Percentiles rank a stretch among this genome's conserved stretches.
Evolutionary conservation across 1,284 basidiomycete species (phyloP).

Genomic region (Sanguinoderma infundibulare): DNA sequence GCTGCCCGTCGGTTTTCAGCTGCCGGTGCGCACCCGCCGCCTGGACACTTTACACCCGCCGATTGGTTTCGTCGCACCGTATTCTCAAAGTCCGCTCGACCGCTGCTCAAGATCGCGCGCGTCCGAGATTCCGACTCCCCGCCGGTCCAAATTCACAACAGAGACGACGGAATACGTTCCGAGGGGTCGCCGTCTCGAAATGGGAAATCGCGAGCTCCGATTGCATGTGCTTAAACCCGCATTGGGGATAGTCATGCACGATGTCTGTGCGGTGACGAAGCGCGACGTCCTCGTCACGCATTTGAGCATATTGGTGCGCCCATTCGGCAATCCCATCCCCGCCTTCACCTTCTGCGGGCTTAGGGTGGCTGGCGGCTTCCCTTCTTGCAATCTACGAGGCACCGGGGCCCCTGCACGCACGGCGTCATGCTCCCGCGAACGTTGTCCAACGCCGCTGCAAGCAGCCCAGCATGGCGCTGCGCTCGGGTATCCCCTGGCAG

Average conservation of each 20-base stretch:
- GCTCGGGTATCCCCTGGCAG: neutral
- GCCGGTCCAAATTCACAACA: neutral
- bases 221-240: neutral
- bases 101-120: neutral
- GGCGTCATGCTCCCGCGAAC: neutral
- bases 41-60: neutral
- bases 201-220: neutral
- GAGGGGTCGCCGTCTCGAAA: neutral
- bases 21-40: neutral
- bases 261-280: slow-evolving; percentile 8
- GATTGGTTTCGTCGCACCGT: neutral
- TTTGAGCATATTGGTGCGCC: slow-evolving; percentile 15
- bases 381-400: slow-evolving; percentile 15
- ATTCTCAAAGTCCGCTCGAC: neutral
- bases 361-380: neutral
- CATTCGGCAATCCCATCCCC: neutral
- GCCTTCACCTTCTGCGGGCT: neutral
- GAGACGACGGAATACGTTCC: neutral
- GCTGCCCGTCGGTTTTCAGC: neutral
- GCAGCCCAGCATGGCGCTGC: neutral
- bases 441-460: neutral
- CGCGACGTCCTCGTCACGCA: slow-evolving; percentile 9
- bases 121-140: neutral
- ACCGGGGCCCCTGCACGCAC: neutral
- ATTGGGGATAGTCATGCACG: slow-evolving; percentile 12